phyloP scores from a whole-genome alignment of 257 asterid genomes.

The Avicennia marina region DNA sequence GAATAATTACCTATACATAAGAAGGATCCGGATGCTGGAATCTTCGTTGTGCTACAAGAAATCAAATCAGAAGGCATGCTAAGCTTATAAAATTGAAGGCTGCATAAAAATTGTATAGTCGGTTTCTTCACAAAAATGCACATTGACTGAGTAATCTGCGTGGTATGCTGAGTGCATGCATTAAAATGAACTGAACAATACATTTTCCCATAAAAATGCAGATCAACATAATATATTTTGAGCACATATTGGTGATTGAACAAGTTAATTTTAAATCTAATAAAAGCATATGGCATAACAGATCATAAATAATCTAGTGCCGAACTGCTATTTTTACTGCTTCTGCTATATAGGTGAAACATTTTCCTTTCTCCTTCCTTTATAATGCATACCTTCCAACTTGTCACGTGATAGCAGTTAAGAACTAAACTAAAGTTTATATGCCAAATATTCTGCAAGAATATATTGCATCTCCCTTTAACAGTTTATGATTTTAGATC shows the following conservation, averaged over 20 bases:
- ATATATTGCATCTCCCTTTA: no score
- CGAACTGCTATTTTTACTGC: no score
- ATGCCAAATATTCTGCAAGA: no score
- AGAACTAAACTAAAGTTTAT: no score
- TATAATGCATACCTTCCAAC: no score
- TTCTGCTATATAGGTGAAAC: no score
- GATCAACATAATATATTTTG: background rate
- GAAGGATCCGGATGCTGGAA: slow-evolving; percentile 73
- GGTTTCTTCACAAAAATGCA: slow-evolving; percentile 9
- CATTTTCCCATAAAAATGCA: background rate
- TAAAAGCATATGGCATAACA: background rate
- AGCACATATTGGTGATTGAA: background rate
- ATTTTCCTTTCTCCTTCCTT: no score
- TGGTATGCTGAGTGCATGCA: no score
- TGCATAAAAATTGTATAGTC: background rate
- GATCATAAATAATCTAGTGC: background rate
- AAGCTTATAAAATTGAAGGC: slow-evolving; percentile 10
- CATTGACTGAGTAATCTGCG: no score
- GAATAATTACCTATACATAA: slow-evolving; percentile 60
- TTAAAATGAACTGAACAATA: background rate
- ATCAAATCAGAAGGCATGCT: slow-evolving; percentile 22
- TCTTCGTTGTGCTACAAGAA: slow-evolving; percentile 66
- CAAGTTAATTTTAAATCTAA: background rate
- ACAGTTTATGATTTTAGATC: no score
- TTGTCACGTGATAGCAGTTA: no score